Evolutionary conservation across 2,329 filamentous ascomycete species (phyloP), one percentile per base, ranked within the genome.

Genomic region (Cordyceps pruinosa): DNA sequence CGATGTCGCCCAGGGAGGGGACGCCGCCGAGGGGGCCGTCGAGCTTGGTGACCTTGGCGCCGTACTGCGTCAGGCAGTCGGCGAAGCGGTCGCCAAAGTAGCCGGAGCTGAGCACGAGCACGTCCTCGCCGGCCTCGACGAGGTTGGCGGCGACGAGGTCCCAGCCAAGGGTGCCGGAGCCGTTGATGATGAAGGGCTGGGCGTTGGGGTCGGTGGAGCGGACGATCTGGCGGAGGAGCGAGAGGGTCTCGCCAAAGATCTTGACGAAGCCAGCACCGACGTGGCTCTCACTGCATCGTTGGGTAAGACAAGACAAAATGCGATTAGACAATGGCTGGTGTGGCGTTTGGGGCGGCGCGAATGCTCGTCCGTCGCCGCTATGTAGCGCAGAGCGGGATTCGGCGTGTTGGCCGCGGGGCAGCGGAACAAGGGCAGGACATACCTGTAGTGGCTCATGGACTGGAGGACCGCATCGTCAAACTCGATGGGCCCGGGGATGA

Each of bases 11-110:
- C 37, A 96, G 82, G 69, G 95, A 88, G 46, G 93, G 93, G 56
- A 91, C 85, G 63, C 89, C 87, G 61, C 94, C 94, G 69, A 97
- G 89, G 47, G 90, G 85, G 1, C 90, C 91, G 71, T 90, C 93
- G 64, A 99, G 77, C 75, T 96, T 90, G 59, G 91, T 96, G 23
- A 90, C 88, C 65, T 90, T 89, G 65, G 87, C 90, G 61, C 94
- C 93, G 70, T 99, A 99, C 37, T 89, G 89, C 69, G 87, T 82
- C 69, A 99, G 84, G 75, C 92, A 97, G 74, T 96, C 87, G 63
- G 90, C 89, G 69, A 99, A 97, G 58, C 87, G 91, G 72, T 97
- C 92, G 64, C 89, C 92, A 69, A 99, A 99, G 82, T 99, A 99
- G 63, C 94, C 94, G 42, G 90, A 95, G 77, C 96, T 92, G 19